These are phyloP conservation scores for Climacium dendroides DNA, from an alignment of 225 moss, liverwort and hornwort genomes.

Conservation along the genomic window DNA sequence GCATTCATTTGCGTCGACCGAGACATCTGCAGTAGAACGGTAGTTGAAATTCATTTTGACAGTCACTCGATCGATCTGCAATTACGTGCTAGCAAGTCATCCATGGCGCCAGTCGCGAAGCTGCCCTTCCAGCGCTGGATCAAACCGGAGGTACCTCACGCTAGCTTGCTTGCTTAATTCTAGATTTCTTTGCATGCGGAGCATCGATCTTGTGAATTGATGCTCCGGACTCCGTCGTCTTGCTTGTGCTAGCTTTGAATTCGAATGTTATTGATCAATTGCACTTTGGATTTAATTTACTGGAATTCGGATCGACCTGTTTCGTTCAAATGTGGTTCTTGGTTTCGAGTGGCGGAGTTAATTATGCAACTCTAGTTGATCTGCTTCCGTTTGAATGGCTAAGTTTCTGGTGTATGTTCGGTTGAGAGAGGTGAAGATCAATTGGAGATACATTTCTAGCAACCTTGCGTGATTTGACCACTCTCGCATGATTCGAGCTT, in stretches of 20 bases:
- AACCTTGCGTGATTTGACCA: neutral
- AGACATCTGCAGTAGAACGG: neutral
- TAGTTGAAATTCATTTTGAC: neutral
- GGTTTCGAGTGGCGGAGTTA: neutral
- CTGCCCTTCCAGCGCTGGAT: constrained; percentile 7
- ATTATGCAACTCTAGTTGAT: neutral
- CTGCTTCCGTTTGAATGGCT: neutral
- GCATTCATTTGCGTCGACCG: neutral
- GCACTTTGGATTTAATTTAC: neutral
- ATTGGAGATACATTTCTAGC: neutral
- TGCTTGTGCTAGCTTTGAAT: neutral
- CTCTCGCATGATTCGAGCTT: neutral
- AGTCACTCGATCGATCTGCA: neutral
- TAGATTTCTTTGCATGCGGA: too few species aligned
- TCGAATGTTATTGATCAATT: too few species aligned
- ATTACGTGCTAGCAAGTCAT: neutral
- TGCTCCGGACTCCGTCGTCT: neutral
- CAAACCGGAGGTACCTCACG: constrained; percentile 8
- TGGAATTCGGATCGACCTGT: neutral
- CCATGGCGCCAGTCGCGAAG: neutral
- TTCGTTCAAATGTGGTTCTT: neutral
- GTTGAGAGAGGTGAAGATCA: neutral
- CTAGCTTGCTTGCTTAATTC: neutral
- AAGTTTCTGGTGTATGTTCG: neutral
- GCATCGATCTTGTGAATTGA: neutral